Evolutionary conservation across 2,329 filamentous ascomycete genomes (phyloP).

Genomic region (Fusarium coffeatum): DNA sequence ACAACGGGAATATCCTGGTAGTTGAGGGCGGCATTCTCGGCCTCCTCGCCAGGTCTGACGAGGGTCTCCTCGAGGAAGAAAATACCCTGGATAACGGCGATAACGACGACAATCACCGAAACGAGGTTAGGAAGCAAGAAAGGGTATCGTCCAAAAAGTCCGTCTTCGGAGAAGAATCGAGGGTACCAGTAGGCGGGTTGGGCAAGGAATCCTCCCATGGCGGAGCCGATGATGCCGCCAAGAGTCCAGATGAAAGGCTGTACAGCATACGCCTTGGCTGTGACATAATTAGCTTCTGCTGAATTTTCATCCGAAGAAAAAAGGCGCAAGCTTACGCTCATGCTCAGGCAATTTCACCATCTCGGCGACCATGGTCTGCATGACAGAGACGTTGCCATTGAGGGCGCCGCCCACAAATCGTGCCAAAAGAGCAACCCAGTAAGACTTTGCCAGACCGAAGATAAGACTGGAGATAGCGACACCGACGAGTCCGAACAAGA

Average conservation of each 20-base stretch:
- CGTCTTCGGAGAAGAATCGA: constrained; percentile 67
- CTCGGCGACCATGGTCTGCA: constrained; percentile 89
- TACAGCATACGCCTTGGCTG: constrained; percentile 79
- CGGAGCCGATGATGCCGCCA: constrained; percentile 87
- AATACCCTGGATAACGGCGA: constrained; percentile 73
- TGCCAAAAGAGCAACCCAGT: constrained; percentile 83
- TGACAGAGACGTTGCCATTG: constrained; percentile 90
- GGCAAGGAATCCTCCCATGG: constrained; percentile 83
- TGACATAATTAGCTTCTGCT: neutral
- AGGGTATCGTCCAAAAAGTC: constrained; percentile 70
- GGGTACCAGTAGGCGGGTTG: constrained; percentile 69
- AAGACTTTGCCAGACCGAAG: constrained; percentile 83
- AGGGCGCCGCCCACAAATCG: constrained; percentile 87
- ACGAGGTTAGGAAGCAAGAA: constrained; percentile 61
- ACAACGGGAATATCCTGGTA: constrained; percentile 40
- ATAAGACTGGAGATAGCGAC: constrained; percentile 81
- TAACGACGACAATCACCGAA: constrained; percentile 70
- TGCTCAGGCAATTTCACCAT: constrained; percentile 92
- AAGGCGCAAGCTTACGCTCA: constrained; percentile 58
- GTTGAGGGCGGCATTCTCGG: neutral
- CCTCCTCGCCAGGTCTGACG: neutral
- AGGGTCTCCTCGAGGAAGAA: constrained; percentile 68
- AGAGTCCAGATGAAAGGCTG: constrained; percentile 90
- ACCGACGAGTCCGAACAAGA: constrained; percentile 78
- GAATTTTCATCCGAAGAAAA: rapidly evolving